phyloP scores from a whole-genome alignment of 306 rosid species.

The Trifolium subterraneum region DNA sequence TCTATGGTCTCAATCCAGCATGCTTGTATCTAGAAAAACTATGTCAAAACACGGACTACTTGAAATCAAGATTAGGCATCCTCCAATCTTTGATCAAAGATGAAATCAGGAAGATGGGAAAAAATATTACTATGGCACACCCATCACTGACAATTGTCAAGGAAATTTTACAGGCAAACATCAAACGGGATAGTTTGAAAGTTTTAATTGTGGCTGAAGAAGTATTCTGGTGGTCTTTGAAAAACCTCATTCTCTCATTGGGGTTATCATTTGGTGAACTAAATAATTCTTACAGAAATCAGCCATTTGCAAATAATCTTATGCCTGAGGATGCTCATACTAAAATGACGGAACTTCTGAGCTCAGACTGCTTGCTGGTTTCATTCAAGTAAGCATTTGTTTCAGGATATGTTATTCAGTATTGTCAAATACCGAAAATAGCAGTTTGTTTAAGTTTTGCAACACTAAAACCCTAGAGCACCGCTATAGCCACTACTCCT shows the following conservation, averaged over 20 bases:
- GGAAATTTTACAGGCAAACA: slow-evolving; percentile 53
- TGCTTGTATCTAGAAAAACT: slow-evolving; percentile 55
- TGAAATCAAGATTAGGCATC: slow-evolving; percentile 56
- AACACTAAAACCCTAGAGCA: background rate
- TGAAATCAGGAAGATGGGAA: slow-evolving; percentile 48
- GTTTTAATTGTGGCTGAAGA: slow-evolving; percentile 61
- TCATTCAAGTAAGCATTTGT: slow-evolving; percentile 55
- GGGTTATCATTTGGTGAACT: slow-evolving; percentile 57
- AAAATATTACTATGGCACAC: slow-evolving; percentile 48
- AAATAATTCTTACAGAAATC: slow-evolving; percentile 34
- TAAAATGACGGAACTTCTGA: slow-evolving; percentile 45
- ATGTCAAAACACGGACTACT: slow-evolving; percentile 55
- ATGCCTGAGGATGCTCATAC: slow-evolving; percentile 22
- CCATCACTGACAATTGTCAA: slow-evolving; percentile 54
- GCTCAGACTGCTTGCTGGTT: slow-evolving; percentile 57
- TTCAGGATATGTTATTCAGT: slow-evolving; percentile 20
- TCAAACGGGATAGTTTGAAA: slow-evolving; percentile 43
- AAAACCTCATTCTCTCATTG: slow-evolving; percentile 52
- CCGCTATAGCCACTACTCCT: background rate
- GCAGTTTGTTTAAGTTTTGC: background rate
- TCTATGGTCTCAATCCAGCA: slow-evolving; percentile 65
- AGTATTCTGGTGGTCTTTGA: slow-evolving; percentile 64
- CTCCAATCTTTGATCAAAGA: slow-evolving; percentile 58
- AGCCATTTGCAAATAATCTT: slow-evolving; percentile 25
- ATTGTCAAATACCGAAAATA: background rate